Base-by-base conservation (phyloP, 192 early-diverging fungal genomes). In the Entomortierella beljakovae region DNA sequence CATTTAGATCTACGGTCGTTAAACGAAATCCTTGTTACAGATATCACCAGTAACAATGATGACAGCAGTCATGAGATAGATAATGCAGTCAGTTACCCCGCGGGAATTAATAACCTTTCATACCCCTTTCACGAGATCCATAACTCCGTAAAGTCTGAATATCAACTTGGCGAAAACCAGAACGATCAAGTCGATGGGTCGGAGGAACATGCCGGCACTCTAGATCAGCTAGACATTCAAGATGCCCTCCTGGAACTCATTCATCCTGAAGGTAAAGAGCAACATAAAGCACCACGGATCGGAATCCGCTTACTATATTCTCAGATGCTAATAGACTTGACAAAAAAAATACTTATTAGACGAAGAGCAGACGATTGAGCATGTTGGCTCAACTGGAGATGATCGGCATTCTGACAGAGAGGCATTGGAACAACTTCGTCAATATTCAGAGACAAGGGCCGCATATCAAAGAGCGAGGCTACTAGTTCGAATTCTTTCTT, bases 1-100 rank as follows among this genome's bases (percentile, higher is more conserved):
- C 61, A 72, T 26, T 57, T 72, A 33, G 54, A 72, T 58, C 46
- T 72, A 3, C 70, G 46, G 10, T 57, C 53, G 2, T 43, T 72
- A 7, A 57, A 50, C 28, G 38, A 48, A 38, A 53, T 61, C 2
- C 34, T 72, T n/a, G 10, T 46, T 2, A 32, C 23, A 20, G 33
- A 46, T 16, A 32, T 15, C 22, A 35, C 11, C 13, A 34, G 28
- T 28, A 35, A 13, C 23, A 23, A n/a, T 42, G 18, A 18, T 18
- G 5, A 10, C 18, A n/a, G 23, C 34, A 28, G 20, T 28, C n/a
- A n/a, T n/a, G n/a, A n/a, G n/a, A n/a, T n/a, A n/a, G n/a, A n/a
- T n/a, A n/a, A n/a, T n/a, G n/a, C n/a, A n/a, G n/a, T n/a, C n/a
- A n/a, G n/a, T n/a, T n/a, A n/a, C n/a, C n/a, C n/a, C n/a, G n/a